Evolutionary conservation across 352 stramenopile genomes (phyloP).

Genomic region (Peronospora destructor): DNA sequence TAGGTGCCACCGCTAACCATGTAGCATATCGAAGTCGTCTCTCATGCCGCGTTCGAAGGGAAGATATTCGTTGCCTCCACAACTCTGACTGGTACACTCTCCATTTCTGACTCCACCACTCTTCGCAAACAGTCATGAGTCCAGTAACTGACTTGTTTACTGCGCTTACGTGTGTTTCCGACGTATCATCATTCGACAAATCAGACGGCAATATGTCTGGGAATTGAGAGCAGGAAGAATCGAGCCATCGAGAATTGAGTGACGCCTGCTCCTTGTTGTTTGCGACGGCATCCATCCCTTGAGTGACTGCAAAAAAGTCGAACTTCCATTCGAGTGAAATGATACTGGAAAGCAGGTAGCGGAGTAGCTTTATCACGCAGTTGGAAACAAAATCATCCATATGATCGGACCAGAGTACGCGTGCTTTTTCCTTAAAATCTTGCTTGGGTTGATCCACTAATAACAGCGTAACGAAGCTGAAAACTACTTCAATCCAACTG

Average conservation of each 20-base stretch:
- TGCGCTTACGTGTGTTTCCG: conserved; percentile 3
- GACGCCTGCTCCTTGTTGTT: neutral
- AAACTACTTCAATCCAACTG: conserved; percentile 19
- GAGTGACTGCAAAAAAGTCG: conserved; percentile 11
- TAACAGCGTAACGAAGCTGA: conserved; percentile 13
- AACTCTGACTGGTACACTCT: conserved; percentile 7
- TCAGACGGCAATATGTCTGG: conserved; percentile 32
- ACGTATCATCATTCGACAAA: conserved; percentile 7
- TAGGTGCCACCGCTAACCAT: conserved; percentile 24
- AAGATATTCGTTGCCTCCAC: conserved; percentile 10
- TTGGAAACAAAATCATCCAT: conserved; percentile 22
- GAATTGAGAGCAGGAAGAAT: conserved; percentile 28
- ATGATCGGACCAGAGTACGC: conserved; percentile 13
- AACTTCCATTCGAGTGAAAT: conserved; percentile 47
- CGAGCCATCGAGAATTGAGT: conserved; percentile 24
- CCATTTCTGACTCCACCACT: conserved; percentile 20
- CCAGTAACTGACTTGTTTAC: conserved; percentile 13
- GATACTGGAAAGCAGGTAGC: conserved; percentile 24
- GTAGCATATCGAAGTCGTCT: conserved; percentile 35
- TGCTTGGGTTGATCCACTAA: conserved; percentile 2
- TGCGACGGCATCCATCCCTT: neutral
- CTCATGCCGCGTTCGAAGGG: conserved; percentile 19
- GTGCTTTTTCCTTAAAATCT: conserved; percentile 1
- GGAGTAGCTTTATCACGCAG: conserved; percentile 24
- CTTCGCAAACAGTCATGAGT: conserved; percentile 20